These are phyloP conservation scores for Metschnikowia hibisci DNA, from an alignment of 805 yeast genomes.

Conservation along the genomic window DNA sequence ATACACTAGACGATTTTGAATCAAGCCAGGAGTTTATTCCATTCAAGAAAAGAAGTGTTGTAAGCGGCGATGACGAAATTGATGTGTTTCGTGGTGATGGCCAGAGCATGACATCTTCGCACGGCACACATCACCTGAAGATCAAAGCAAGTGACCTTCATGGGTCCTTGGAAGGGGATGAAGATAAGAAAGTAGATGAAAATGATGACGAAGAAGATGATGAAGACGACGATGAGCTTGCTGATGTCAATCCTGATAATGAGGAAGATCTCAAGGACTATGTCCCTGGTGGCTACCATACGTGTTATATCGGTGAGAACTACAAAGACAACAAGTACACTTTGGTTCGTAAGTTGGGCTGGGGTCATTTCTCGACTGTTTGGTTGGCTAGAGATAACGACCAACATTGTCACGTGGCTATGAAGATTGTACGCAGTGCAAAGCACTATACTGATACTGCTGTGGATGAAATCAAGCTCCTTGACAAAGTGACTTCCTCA, in stretches of 20 bases:
- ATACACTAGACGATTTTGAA: conserved; percentile 10
- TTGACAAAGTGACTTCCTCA: conserved; percentile 61
- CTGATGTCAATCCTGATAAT: conserved; percentile 20
- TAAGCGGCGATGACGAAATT: background rate
- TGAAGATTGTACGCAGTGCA: conserved; percentile 57
- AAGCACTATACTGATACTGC: conserved; percentile 59
- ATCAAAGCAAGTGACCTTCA: background rate
- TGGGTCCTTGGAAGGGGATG: no score
- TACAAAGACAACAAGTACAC: conserved; percentile 39
- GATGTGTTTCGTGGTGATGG: conserved; percentile 1
- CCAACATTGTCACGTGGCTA: conserved; percentile 58
- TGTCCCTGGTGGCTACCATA: conserved; percentile 61
- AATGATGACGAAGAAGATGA: conserved; percentile 19
- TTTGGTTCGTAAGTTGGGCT: conserved; percentile 56
- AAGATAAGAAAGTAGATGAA: conserved; percentile 2
- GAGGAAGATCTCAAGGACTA: conserved; percentile 56
- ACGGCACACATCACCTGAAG: background rate
- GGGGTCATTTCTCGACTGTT: conserved; percentile 74
- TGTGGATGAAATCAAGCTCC: conserved; percentile 60
- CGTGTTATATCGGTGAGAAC: conserved; percentile 52
- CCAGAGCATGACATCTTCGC: conserved; percentile 1
- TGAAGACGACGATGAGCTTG: conserved; percentile 23
- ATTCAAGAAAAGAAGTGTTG: conserved; percentile 5
- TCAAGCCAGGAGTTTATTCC: conserved; percentile 6
- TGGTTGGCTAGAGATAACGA: conserved; percentile 57